These are phyloP conservation scores for Chrysopogon serrulatus DNA, from an alignment of 176 grass and related monocot genomes.

Conservation along the genomic window DNA sequence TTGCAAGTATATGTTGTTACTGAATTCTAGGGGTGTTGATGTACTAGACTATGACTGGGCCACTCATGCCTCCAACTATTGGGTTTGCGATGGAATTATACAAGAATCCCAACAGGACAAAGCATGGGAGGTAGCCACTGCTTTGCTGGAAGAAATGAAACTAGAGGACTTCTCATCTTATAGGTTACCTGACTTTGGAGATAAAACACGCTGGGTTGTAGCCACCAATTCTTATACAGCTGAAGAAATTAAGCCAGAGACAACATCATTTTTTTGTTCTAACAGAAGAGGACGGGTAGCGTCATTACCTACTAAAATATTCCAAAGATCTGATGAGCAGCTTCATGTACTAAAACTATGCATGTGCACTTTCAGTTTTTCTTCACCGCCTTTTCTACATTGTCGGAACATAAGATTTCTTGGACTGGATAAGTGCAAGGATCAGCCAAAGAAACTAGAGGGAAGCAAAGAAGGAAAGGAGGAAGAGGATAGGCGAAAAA, in stretches of 20 bases:
- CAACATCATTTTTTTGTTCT: background rate
- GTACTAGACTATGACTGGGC: background rate
- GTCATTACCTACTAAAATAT: background rate
- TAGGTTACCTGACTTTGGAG: background rate
- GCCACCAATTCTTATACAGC: background rate
- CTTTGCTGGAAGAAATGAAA: background rate
- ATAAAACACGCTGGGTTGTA: background rate
- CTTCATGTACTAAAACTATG: slow-evolving; percentile 10
- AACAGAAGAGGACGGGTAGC: background rate
- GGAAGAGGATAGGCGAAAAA: background rate
- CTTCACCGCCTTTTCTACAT: background rate
- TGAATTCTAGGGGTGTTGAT: accelerated
- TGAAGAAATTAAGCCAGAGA: background rate
- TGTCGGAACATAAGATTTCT: slow-evolving; percentile 4
- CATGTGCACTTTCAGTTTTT: background rate
- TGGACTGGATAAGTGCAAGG: background rate
- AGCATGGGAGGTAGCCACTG: background rate
- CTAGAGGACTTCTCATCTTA: background rate
- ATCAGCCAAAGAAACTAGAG: background rate
- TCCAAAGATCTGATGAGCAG: background rate
- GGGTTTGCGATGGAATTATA: slow-evolving; percentile 23
- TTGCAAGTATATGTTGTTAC: background rate
- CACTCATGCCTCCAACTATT: background rate
- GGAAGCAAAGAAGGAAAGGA: background rate
- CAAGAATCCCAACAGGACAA: background rate